These are phyloP conservation scores for Ambrosia artemisiifolia DNA, from an alignment of 129 eudicot genomes.

Conservation along the genomic window DNA sequence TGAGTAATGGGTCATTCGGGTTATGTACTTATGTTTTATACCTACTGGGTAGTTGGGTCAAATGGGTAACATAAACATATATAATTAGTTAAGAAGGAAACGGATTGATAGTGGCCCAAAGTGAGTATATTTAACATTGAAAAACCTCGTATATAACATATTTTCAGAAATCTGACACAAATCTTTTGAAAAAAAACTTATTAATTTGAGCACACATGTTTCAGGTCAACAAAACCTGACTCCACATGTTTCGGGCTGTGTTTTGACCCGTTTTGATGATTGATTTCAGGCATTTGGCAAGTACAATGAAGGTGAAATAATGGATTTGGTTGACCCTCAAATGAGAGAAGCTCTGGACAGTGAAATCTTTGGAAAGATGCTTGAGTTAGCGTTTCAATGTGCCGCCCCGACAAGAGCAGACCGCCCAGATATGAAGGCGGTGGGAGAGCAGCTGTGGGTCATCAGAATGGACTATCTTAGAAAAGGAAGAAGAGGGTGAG, in stretches of 20 bases:
- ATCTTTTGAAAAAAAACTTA: not conserved
- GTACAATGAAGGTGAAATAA: conserved; percentile 63
- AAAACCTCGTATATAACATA: not conserved
- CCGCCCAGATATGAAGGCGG: conserved; percentile 88
- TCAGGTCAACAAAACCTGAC: too few relatives aligned
- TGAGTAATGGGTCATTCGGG: not conserved
- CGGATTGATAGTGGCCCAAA: too few relatives aligned
- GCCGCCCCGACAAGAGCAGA: conserved; percentile 81
- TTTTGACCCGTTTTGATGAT: conserved; percentile 1
- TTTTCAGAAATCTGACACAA: not conserved
- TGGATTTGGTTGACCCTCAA: conserved; percentile 65
- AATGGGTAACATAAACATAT: too few relatives aligned
- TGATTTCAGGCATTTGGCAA: conserved; percentile 64
- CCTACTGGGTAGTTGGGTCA: too few relatives aligned
- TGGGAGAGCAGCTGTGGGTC: conserved; percentile 82
- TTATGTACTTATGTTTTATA: too few relatives aligned
- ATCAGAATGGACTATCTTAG: conserved; percentile 71
- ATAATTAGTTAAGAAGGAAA: too few relatives aligned
- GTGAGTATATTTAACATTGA: too few relatives aligned
- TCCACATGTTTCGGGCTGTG: too few relatives aligned
- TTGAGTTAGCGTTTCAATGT: conserved; percentile 73
- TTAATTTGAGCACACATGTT: not conserved
- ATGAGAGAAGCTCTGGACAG: conserved; percentile 54
- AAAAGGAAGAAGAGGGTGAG: conserved; percentile 39
- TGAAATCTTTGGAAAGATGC: conserved; percentile 55